Percentiles rank a stretch among this genome's conserved stretches.
These are phyloP conservation scores for Microbotryum lychnidis-dioicae DNA, from an alignment of 1,284 basidiomycete genomes.

Conservation along the genomic window DNA sequence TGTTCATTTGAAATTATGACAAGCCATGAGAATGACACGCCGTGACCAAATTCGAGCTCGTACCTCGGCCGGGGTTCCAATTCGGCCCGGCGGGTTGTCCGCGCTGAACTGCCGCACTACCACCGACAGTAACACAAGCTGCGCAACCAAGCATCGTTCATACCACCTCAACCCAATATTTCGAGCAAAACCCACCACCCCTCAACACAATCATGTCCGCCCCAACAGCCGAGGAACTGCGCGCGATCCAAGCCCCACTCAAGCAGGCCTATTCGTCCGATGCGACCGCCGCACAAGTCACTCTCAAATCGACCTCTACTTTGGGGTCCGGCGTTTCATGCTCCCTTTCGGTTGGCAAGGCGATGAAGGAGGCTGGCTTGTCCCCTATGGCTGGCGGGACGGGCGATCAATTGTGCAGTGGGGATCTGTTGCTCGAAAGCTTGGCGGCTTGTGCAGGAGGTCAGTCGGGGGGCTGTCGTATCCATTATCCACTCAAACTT, in stretches of 20 bases:
- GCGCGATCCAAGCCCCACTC: slow-evolving; percentile 14
- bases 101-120: no score
- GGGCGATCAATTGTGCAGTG: slow-evolving; percentile 10
- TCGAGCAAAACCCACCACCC: no score
- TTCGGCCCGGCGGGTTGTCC: no score
- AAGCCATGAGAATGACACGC: no score
- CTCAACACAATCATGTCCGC: no score
- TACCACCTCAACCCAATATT: no score
- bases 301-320: slow-evolving; percentile 2
- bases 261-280: slow-evolving; percentile 8
- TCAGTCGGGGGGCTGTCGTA: not conserved
- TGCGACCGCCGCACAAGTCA: slow-evolving; percentile 4
- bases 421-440: slow-evolving; percentile 20
- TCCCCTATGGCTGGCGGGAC: slow-evolving; percentile 14
- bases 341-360: not conserved
- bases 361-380: slow-evolving; percentile 10
- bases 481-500: not conserved
- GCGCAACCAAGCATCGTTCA: no score
- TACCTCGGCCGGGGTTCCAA: no score
- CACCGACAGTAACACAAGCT: no score
- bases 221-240: slow-evolving; percentile 3
- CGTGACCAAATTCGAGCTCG: no score
- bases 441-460: slow-evolving; percentile 18
- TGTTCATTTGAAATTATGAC: no score
- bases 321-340: slow-evolving; percentile 7